Conservation (phyloP, 768 basidiomycete species). For the Leucosporidium scottii region DNA sequence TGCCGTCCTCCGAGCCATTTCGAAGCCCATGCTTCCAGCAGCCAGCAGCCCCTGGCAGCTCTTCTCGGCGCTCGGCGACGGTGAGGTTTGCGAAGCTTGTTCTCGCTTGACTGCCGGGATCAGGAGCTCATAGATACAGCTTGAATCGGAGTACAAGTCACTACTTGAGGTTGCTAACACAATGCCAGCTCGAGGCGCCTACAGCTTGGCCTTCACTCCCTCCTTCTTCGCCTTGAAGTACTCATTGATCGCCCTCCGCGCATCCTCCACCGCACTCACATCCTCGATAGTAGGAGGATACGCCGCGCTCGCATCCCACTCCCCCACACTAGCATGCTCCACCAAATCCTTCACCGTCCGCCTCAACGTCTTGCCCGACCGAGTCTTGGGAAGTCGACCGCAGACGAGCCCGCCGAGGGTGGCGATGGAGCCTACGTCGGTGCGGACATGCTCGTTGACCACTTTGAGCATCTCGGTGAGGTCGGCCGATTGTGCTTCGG, state of each 20-base stretch:
- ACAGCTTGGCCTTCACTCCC: conserved; percentile 4
- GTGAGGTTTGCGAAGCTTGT: too few relatives aligned
- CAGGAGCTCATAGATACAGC: too few relatives aligned
- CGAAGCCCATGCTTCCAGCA: too few relatives aligned
- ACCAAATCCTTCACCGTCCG: conserved; percentile 4
- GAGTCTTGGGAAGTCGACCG: conserved; percentile 3
- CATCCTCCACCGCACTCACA: not conserved
- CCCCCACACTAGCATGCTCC: conserved; percentile 1
- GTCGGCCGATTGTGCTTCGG: not conserved
- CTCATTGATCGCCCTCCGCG: not conserved
- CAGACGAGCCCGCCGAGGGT: conserved; percentile 2
- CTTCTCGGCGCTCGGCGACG: too few relatives aligned
- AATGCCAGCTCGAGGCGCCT: not conserved
- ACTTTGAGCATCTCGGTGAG: conserved; percentile 5
- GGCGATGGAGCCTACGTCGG: conserved; percentile 4
- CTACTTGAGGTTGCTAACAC: not conserved
- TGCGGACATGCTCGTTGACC: conserved; percentile 2
- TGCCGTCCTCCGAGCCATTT: too few relatives aligned
- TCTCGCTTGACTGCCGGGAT: too few relatives aligned
- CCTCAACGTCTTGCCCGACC: conserved; percentile 8
- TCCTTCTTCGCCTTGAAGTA: conserved; percentile 4
- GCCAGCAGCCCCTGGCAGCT: too few relatives aligned
- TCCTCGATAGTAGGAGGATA: conserved; percentile 10
- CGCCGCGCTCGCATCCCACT: not conserved
- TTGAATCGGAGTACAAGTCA: too few relatives aligned